Evolutionary conservation across 257 asterid genomes (phyloP).

Genomic region (Penstemon eatonii): DNA sequence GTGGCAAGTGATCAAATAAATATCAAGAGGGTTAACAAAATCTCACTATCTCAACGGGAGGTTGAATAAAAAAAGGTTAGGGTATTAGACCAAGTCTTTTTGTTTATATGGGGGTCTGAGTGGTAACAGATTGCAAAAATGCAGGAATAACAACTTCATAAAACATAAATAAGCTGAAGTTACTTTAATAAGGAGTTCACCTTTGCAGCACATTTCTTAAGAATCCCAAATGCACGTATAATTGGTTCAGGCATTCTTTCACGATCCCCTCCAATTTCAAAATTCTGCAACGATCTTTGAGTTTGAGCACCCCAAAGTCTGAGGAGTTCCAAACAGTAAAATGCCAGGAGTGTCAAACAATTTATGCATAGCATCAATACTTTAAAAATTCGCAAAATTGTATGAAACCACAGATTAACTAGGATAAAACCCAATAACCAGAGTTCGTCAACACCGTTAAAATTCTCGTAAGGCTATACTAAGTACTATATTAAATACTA

Average conservation of each 20-base stretch:
- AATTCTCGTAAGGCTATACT: too few species aligned
- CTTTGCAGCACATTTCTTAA: conserved; percentile 97
- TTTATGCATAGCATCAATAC: neutral
- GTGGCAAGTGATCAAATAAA: neutral
- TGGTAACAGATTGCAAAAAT: conserved; percentile 13
- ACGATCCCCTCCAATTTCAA: conserved; percentile 94
- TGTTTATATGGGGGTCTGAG: neutral
- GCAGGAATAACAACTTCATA: conserved; percentile 4
- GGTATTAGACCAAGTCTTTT: conserved; percentile 8
- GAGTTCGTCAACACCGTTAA: neutral
- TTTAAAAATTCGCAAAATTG: neutral
- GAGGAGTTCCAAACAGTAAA: conserved; percentile 20
- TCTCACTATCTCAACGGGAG: neutral
- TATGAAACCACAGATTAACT: conserved; percentile 7
- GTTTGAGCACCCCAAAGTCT: conserved; percentile 99
- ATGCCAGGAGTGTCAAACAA: neutral
- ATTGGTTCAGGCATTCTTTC: conserved; percentile 98
- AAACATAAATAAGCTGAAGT: conserved; percentile 3
- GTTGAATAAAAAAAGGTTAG: conserved; percentile 1
- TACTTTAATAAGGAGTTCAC: conserved; percentile 34
- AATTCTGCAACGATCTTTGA: conserved; percentile 91
- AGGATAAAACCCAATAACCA: neutral
- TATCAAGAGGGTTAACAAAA: neutral
- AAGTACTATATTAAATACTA: too few species aligned
- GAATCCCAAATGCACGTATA: conserved; percentile 87